phyloP scores from a whole-genome alignment of 1,284 basidiomycete species.

The Phylloporus sp. region DNA sequence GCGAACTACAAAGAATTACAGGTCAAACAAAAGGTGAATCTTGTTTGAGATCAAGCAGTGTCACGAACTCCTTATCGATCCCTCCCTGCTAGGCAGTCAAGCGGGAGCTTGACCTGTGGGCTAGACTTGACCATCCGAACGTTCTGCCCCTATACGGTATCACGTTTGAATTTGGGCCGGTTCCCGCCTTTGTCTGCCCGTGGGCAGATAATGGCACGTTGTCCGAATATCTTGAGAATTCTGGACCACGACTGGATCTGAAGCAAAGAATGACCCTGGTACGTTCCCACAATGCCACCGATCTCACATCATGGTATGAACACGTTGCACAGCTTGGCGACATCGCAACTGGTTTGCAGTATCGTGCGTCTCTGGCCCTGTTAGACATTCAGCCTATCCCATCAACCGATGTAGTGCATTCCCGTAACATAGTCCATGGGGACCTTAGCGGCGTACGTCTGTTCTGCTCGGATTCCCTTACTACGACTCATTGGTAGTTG shows the following conservation, averaged over 20 bases:
- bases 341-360: constrained; percentile 25
- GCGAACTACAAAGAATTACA: constrained; percentile 34
- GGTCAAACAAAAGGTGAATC: constrained; percentile 37
- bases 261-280: constrained; percentile 25
- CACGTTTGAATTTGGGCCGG: constrained; percentile 44
- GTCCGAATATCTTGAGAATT: constrained; percentile 46
- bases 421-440: constrained; percentile 26
- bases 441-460: constrained; percentile 32
- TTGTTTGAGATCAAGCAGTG: background rate
- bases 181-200: constrained; percentile 50
- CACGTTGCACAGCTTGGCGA: constrained; percentile 24
- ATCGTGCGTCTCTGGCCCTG: constrained; percentile 19
- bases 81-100: constrained; percentile 36
- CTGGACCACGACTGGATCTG: constrained; percentile 14
- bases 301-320: background rate
- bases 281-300: background rate
- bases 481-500: constrained; percentile 1
- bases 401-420: constrained; percentile 25
- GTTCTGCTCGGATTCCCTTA: background rate
- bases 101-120: constrained; percentile 48
- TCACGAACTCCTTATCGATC: background rate
- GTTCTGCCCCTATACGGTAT: constrained; percentile 46
- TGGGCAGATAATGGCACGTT: constrained; percentile 53
- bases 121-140: constrained; percentile 43
- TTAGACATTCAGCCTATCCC: background rate